Conservation (phyloP, 192 early-diverging fungal genomes). For the Allomyces macrogynus region DNA sequence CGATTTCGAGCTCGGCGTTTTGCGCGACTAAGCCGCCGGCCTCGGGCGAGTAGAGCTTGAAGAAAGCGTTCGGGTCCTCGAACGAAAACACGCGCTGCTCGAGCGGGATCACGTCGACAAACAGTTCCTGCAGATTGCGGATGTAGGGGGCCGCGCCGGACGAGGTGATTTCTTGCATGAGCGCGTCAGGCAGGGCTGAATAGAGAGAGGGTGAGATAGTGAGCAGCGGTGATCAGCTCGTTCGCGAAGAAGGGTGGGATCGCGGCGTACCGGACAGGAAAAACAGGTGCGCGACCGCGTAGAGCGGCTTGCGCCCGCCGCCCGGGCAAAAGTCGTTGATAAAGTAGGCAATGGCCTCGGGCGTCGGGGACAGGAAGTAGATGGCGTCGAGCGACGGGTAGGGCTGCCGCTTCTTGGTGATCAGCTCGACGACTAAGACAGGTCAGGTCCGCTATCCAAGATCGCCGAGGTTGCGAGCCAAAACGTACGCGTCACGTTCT, state of each 20-base stretch:
- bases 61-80: slow-evolving; percentile 44
- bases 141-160: slow-evolving; percentile 33
- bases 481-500: slow-evolving; percentile 22
- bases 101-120: slow-evolving; percentile 52
- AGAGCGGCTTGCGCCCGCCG: slow-evolving; percentile 20
- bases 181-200: slow-evolving; percentile 39
- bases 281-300: slow-evolving; percentile 17
- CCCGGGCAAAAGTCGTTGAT: slow-evolving; percentile 21
- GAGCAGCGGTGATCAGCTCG: too few relatives aligned
- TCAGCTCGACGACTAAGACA: slow-evolving; percentile 26
- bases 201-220: too few relatives aligned
- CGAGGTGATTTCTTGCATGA: slow-evolving; percentile 35
- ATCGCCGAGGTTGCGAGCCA: too few relatives aligned
- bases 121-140: slow-evolving; percentile 49
- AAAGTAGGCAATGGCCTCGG: slow-evolving; percentile 18
- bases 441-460: background rate
- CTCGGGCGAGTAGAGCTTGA: slow-evolving; percentile 37
- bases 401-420: slow-evolving; percentile 21
- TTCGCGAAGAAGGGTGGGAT: background rate
- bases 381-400: slow-evolving; percentile 36
- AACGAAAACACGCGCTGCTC: slow-evolving; percentile 49
- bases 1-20: slow-evolving; percentile 22
- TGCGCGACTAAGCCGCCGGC: slow-evolving; percentile 14
- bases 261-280: background rate
- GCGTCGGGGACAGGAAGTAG: slow-evolving; percentile 28